Percentiles rank a stretch among this genome's conserved stretches.
Evolutionary conservation across 768 basidiomycete genomes (phyloP).

Genomic region (Fomitopsis pulvina): DNA sequence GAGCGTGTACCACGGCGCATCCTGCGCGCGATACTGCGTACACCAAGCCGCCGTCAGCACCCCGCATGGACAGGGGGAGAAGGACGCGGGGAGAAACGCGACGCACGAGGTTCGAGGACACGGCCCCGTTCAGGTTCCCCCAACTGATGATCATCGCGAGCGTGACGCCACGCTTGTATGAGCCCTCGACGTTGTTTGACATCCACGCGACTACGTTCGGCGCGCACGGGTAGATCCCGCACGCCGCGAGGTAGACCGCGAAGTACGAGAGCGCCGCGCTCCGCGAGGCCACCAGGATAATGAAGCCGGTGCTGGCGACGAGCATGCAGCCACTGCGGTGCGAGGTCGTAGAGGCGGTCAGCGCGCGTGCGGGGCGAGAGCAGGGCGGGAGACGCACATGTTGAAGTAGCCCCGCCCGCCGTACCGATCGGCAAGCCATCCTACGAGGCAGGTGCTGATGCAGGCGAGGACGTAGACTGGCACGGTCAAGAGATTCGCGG

Average conservation of each 20-base stretch:
- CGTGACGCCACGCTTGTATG: constrained; percentile 68
- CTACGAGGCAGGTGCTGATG: constrained; percentile 56
- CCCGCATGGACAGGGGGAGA: too few species aligned
- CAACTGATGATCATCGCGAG: constrained; percentile 64
- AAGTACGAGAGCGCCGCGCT: constrained; percentile 63
- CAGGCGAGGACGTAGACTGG: constrained; percentile 72
- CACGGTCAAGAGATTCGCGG: constrained; percentile 70
- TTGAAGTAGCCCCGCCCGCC: constrained; percentile 60
- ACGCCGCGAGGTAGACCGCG: constrained; percentile 64
- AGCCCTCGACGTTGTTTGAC: constrained; percentile 67
- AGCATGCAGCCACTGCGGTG: constrained; percentile 18
- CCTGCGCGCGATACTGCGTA: constrained; percentile 52
- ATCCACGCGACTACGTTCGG: constrained; percentile 50
- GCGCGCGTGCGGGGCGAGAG: neutral
- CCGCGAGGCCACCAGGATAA: constrained; percentile 59
- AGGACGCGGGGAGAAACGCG: neutral
- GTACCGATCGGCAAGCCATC: constrained; percentile 54
- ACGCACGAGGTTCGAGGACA: constrained; percentile 67
- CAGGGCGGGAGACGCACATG: constrained; percentile 35
- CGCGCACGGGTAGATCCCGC: constrained; percentile 71
- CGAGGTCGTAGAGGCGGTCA: neutral
- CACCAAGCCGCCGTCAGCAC: neutral
- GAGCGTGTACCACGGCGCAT: constrained; percentile 63
- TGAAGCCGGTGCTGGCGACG: constrained; percentile 48
- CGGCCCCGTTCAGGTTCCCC: constrained; percentile 74